These are phyloP conservation scores for Trichocladium antarcticum DNA, from an alignment of 495 filamentous ascomycete species.

Conservation along the genomic window DNA sequence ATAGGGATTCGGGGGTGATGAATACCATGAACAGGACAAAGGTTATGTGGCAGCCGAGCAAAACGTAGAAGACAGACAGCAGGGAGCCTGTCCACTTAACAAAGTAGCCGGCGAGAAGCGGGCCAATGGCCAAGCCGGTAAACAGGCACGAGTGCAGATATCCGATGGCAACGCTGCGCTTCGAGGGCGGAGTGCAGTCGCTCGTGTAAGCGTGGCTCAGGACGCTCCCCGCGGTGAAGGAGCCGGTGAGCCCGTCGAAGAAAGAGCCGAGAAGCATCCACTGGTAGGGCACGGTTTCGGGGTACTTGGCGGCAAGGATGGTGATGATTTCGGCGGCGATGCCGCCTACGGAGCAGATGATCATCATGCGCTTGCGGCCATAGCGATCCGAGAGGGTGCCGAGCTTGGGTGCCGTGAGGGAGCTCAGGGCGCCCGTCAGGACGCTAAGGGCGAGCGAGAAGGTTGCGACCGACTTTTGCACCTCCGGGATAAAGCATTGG, in stretches of 20 bases:
- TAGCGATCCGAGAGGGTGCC: slow-evolving; percentile 82
- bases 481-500: slow-evolving; percentile 57
- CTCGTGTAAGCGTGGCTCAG: slow-evolving; percentile 73
- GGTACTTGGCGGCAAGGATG: slow-evolving; percentile 61
- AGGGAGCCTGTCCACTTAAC: slow-evolving; percentile 57
- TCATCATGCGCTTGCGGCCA: slow-evolving; percentile 63
- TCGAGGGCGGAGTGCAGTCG: slow-evolving; percentile 72
- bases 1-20: slow-evolving; percentile 72
- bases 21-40: slow-evolving; percentile 60
- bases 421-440: slow-evolving; percentile 56
- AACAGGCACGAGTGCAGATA: slow-evolving; percentile 84
- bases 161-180: slow-evolving; percentile 75
- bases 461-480: slow-evolving; percentile 62
- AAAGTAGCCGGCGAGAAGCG: slow-evolving; percentile 64
- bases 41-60: slow-evolving; percentile 54
- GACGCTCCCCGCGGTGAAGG: slow-evolving; percentile 73
- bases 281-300: slow-evolving; percentile 57
- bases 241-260: slow-evolving; percentile 73
- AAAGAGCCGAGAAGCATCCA: slow-evolving; percentile 63
- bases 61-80: slow-evolving; percentile 66
- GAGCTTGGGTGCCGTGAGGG: slow-evolving; percentile 68
- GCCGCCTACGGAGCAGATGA: slow-evolving; percentile 53
- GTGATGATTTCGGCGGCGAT: slow-evolving; percentile 62
- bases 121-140: slow-evolving; percentile 72
- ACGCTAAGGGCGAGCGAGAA: slow-evolving; percentile 67